phyloP scores from a whole-genome alignment of 2,329 filamentous ascomycete genomes.

The Fusarium bactridioides region DNA sequence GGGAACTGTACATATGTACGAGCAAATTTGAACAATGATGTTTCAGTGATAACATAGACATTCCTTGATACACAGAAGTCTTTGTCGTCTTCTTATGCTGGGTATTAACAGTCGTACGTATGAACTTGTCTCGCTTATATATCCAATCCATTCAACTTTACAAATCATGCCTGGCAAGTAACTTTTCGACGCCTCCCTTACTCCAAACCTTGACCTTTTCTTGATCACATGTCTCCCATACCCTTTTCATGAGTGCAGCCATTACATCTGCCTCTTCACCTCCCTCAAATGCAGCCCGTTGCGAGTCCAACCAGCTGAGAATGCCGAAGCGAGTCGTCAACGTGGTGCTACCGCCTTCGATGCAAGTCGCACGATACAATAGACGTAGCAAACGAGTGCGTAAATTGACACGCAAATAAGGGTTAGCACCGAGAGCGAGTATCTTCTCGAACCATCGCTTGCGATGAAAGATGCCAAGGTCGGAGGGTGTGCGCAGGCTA shows the following conservation, averaged over 20 bases:
- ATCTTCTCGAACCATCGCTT: constrained; percentile 78
- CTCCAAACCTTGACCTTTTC: constrained; percentile 74
- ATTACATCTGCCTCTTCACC: constrained; percentile 58
- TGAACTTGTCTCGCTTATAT: constrained; percentile 3
- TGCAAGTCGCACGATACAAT: constrained; percentile 71
- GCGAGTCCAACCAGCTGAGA: constrained; percentile 76
- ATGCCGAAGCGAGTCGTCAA: constrained; percentile 79
- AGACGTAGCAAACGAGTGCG: constrained; percentile 68
- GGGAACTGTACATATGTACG: constrained; percentile 38
- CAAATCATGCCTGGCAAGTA: constrained; percentile 31
- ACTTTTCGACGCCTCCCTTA: constrained; percentile 53
- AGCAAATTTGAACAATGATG: constrained; percentile 37
- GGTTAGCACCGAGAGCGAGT: constrained; percentile 72
- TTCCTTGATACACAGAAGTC: not conserved
- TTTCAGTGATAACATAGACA: not conserved
- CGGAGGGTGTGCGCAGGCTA: constrained; percentile 65
- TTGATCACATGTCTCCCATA: constrained; percentile 72
- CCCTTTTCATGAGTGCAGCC: constrained; percentile 61
- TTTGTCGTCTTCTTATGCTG: constrained; percentile 17
- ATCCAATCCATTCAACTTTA: constrained; percentile 1
- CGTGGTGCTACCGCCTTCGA: constrained; percentile 79
- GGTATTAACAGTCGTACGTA: constrained; percentile 29
- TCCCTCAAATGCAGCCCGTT: constrained; percentile 55
- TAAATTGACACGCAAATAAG: constrained; percentile 66
- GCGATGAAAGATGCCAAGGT: constrained; percentile 68